Conservation (phyloP, 2,329 filamentous ascomycete genomes). For the Nigrograna mackinnonii region DNA sequence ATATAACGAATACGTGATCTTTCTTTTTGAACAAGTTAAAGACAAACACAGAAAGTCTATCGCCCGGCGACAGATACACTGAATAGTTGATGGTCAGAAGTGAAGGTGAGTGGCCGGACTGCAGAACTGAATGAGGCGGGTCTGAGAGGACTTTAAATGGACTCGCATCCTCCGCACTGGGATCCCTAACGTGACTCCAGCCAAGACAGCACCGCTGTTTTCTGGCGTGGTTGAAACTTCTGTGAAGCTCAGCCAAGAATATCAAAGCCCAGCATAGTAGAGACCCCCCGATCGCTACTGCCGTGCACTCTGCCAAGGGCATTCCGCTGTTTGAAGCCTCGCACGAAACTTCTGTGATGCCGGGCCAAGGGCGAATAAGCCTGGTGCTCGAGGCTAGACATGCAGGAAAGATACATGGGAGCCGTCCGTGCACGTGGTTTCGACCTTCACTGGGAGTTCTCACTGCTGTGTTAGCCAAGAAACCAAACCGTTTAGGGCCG, state of each 20-base stretch:
- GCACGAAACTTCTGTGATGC: conserved; percentile 39
- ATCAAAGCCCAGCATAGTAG: conserved; percentile 28
- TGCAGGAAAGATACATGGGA: conserved; percentile 6
- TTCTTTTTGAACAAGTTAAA: conserved; percentile 15
- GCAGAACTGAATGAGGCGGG: conserved; percentile 31
- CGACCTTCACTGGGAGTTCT: conserved; percentile 12
- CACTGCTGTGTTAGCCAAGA: conserved; percentile 10
- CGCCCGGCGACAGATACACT: conserved; percentile 33
- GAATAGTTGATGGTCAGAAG: conserved; percentile 31
- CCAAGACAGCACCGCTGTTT: conserved; percentile 38
- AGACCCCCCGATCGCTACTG: conserved; percentile 17
- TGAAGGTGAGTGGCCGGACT: conserved; percentile 43
- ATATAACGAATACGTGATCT: conserved; percentile 22
- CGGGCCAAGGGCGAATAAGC: conserved; percentile 31
- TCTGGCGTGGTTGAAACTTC: conserved; percentile 41
- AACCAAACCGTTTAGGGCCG: conserved; percentile 3
- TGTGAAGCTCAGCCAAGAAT: conserved; percentile 41
- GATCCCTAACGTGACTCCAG: conserved; percentile 11
- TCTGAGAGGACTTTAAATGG: conserved; percentile 29
- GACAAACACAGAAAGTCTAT: conserved; percentile 26
- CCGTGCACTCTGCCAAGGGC: conserved; percentile 25
- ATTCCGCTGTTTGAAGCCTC: conserved; percentile 31
- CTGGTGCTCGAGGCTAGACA: conserved; percentile 14
- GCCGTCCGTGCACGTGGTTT: conserved; percentile 17
- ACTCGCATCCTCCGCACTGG: conserved; percentile 7